Percentiles rank a stretch among this genome's conserved stretches.
phyloP scores from a whole-genome alignment of 1,284 basidiomycete species.

The Marasmius fiardii region DNA sequence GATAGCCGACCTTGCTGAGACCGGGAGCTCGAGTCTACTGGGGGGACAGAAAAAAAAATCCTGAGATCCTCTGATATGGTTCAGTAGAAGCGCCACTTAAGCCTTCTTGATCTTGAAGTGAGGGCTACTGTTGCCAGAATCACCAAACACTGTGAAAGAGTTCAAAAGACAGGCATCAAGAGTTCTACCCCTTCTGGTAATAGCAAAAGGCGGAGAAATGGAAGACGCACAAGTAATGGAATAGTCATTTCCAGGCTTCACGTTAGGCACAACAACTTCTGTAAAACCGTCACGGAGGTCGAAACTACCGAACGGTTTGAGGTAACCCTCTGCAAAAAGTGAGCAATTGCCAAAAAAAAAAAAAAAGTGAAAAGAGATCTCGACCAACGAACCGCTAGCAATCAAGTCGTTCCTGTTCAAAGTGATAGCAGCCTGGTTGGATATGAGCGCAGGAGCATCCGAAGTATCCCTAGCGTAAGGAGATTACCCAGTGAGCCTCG shows the following conservation, averaged over 20 bases:
- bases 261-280: slow-evolving; percentile 9
- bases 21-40: no score
- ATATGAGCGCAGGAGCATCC: slow-evolving; percentile 8
- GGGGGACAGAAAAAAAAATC: no score
- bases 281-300: slow-evolving; percentile 5
- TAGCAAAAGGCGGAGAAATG: no score
- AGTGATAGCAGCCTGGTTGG: slow-evolving; percentile 1
- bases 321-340: background rate
- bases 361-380: no score
- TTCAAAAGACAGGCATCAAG: no score
- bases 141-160: slow-evolving; percentile 9
- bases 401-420: background rate
- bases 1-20: no score
- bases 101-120: background rate
- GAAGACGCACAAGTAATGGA: slow-evolving; percentile 9
- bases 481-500: background rate
- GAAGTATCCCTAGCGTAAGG: slow-evolving; percentile 11
- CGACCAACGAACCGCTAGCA: background rate
- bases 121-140: slow-evolving; percentile 9
- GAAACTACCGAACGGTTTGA: background rate
- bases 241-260: slow-evolving; percentile 7
- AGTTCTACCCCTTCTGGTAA: no score
- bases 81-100: no score
- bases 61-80: no score
- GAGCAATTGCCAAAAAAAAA: background rate